Percentiles rank a stretch among this genome's conserved stretches.
Evolutionary conservation across 2,329 filamentous ascomycete genomes (phyloP).

Genomic region (Penicillium sp.): DNA sequence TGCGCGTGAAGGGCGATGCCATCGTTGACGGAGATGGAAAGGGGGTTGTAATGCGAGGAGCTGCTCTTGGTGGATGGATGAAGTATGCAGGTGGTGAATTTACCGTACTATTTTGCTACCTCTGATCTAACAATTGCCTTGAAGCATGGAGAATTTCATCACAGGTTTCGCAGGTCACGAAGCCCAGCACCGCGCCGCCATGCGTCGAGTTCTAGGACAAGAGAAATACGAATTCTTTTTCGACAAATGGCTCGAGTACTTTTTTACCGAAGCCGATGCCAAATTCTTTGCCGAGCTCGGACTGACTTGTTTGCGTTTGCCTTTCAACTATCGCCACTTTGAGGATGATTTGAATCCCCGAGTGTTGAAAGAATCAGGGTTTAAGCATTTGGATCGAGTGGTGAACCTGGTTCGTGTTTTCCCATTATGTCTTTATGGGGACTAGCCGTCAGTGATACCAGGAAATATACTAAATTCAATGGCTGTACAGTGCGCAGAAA

Average conservation of each 20-base stretch:
- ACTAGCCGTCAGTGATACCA: neutral
- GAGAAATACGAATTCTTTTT: conserved; percentile 62
- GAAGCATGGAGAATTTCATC: conserved; percentile 62
- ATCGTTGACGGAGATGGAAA: conserved; percentile 50
- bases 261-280: conserved; percentile 60
- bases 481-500: conserved; percentile 40
- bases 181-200: conserved; percentile 54
- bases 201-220: conserved; percentile 54
- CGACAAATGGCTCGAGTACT: conserved; percentile 56
- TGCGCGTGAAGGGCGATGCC: conserved; percentile 44
- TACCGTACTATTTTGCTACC: neutral
- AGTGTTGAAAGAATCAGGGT: conserved; percentile 47
- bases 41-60: conserved; percentile 50
- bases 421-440: neutral
- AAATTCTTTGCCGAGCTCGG: conserved; percentile 57
- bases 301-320: conserved; percentile 59
- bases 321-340: conserved; percentile 60
- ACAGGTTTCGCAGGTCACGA: conserved; percentile 62
- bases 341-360: conserved; percentile 50
- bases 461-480: neutral
- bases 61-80: conserved; percentile 49
- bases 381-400: conserved; percentile 51
- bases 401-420: conserved; percentile 40
- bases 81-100: conserved; percentile 29
- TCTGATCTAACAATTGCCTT: neutral